Evolutionary conservation across 2,329 filamentous ascomycete genomes (phyloP).

Genomic region (Neobulgaria alba): DNA sequence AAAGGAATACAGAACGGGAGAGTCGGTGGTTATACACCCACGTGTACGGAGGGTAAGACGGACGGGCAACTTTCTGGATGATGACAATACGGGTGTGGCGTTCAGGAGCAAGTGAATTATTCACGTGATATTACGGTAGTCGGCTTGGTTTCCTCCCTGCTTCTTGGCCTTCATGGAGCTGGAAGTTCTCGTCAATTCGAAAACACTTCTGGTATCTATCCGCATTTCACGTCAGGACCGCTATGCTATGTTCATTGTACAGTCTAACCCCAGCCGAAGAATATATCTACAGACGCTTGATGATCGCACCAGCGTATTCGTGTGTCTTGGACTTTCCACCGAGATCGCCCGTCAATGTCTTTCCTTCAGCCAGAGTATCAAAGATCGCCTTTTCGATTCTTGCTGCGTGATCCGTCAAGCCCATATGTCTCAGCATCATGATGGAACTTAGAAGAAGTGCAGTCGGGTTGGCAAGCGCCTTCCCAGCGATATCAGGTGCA

Average conservation of each 20-base stretch:
- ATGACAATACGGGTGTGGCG: too few species aligned
- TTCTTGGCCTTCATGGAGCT: too few species aligned
- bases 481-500: constrained; percentile 91
- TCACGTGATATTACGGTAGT: too few species aligned
- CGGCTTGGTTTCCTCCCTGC: too few species aligned
- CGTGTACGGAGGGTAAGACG: too few species aligned
- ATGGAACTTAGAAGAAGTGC: constrained; percentile 91
- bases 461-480: constrained; percentile 94
- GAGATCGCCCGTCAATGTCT: constrained; percentile 89
- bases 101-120: too few species aligned
- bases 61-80: too few species aligned
- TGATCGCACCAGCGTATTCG: constrained; percentile 91
- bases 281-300: constrained; percentile 39
- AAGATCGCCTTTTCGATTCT: constrained; percentile 94
- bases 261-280: constrained; percentile 12
- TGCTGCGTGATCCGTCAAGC: constrained; percentile 71
- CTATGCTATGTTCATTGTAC: constrained; percentile 31
- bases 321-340: constrained; percentile 93
- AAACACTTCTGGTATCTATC: neutral
- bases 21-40: too few species aligned
- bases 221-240: too few species aligned
- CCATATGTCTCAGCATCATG: constrained; percentile 99
- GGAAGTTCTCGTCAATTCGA: too few species aligned
- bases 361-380: constrained; percentile 90
- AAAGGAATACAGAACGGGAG: too few species aligned